Base-by-base conservation (phyloP, 2,329 filamentous ascomycete genomes). In the Xylaria sp. region DNA sequence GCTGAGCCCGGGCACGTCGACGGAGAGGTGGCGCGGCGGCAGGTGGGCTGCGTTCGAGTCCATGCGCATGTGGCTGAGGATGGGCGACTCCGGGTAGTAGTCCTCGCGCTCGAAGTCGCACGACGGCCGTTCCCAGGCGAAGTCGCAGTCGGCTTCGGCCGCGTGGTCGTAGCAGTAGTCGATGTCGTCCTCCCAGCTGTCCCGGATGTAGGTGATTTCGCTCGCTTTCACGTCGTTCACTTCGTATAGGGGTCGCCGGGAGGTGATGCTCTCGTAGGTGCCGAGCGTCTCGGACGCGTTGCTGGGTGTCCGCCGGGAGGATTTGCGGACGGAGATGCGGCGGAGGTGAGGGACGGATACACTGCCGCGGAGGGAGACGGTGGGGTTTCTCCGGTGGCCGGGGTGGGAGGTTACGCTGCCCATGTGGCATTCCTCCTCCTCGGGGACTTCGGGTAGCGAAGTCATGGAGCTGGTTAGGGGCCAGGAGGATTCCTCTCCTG, bases 131-230 rank as follows among this genome's bases (percentile, higher is more conserved):
- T 85, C 83, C 85, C 85, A 88, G 50, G 85, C 80, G 65, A 86
- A 88, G 62, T 88, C 81, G 68, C 83, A 88, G 70, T 87, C 78
- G 6, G 84, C 85, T 70, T 88, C 86, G 10, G 80, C 84, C 64
- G 85, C 85, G 66, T 89, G 83, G 64, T 88, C 85, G 67, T 89
- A 89, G 68, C 83, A 87, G 71, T 87, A 89, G 68, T 89, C 86
- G 62, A 89, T 88, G 63, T 84, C 84, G 55, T 87, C 84, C 67
- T 89, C 86, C 86, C 86, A 89, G 65, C 76, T 85, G 65, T 80
- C 78, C 19, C 70, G 66, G n/a, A 62, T 57, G 2, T 76, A 73
- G n/a, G 67, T 67, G 11, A 57, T 65, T 2, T 63, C 65, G 6
- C 64, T 63, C 10, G 67, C 52, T 3, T 60, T 65, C 5, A 72